Percentiles rank a stretch among this genome's conserved stretches.
These are phyloP conservation scores for Trametopsis cervina DNA, from an alignment of 768 basidiomycete species.

Conservation along the genomic window DNA sequence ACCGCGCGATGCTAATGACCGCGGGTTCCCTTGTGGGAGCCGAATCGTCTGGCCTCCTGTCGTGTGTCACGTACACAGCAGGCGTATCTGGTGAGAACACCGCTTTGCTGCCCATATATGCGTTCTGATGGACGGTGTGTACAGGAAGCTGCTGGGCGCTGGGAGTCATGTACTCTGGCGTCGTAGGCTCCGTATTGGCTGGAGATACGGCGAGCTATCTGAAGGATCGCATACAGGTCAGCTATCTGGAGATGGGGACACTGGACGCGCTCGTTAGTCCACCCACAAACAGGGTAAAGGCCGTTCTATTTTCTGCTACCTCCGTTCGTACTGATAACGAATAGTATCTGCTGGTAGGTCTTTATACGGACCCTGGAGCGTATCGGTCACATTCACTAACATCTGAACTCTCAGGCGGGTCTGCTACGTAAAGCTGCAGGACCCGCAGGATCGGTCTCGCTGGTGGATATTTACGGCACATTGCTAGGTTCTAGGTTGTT, in stretches of 20 bases:
- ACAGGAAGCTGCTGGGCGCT: constrained; percentile 23
- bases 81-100: constrained; percentile 19
- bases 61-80: constrained; percentile 20
- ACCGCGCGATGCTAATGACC: constrained; percentile 23
- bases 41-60: constrained; percentile 13
- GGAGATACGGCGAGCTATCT: constrained; percentile 13
- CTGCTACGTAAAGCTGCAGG: constrained; percentile 20
- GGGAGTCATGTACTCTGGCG: constrained; percentile 20
- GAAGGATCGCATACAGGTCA: constrained; percentile 16
- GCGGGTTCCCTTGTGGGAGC: constrained; percentile 18
- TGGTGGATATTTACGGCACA: constrained; percentile 23
- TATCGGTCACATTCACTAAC: not conserved
- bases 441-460: constrained; percentile 14
- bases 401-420: constrained; percentile 8
- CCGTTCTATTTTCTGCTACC: not conserved
- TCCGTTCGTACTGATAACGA: not conserved
- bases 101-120: not conserved
- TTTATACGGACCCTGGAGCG: not conserved
- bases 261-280: constrained; percentile 18
- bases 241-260: constrained; percentile 20
- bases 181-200: constrained; percentile 14
- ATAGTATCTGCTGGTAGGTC: constrained; percentile 20
- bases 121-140: not conserved
- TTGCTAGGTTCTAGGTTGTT: constrained; percentile 18
- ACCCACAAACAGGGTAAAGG: constrained; percentile 19